These are phyloP conservation scores for Bruguiera gymnorhiza DNA, from an alignment of 345 rosid genomes.

Conservation along the genomic window DNA sequence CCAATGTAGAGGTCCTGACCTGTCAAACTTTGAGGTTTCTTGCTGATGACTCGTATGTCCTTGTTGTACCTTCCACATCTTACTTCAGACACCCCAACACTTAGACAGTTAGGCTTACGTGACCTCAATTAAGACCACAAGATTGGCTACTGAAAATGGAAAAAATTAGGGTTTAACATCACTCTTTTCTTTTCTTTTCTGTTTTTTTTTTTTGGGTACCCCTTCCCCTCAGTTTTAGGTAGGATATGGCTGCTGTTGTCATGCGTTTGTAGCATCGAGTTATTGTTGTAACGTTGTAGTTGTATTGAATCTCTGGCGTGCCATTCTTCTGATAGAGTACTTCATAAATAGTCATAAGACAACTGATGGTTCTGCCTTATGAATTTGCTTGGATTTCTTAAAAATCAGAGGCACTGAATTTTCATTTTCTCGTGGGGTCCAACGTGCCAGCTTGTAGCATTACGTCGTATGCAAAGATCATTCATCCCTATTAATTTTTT, in stretches of 20 bases:
- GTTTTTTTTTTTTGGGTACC: too few species aligned
- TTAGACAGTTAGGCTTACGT: slow-evolving; percentile 17
- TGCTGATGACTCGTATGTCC: slow-evolving; percentile 27
- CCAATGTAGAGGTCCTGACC: slow-evolving; percentile 49
- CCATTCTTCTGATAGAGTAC: slow-evolving; percentile 18
- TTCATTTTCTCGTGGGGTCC: too few species aligned
- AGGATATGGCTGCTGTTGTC: slow-evolving; percentile 24
- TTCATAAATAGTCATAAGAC: slow-evolving; percentile 19
- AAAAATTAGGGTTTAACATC: slow-evolving; percentile 20
- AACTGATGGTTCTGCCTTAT: slow-evolving; percentile 5
- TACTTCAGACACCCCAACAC: slow-evolving; percentile 8
- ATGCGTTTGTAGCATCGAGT: slow-evolving; percentile 22
- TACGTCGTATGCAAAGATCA: too few species aligned
- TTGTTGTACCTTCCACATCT: slow-evolving; percentile 17
- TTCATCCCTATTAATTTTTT: too few species aligned
- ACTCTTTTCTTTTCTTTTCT: neutral
- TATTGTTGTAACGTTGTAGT: slow-evolving; percentile 18
- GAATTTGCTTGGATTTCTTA: neutral
- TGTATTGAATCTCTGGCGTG: slow-evolving; percentile 26
- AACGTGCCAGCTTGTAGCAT: too few species aligned
- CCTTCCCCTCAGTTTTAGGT: slow-evolving; percentile 21
- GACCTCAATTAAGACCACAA: slow-evolving; percentile 9
- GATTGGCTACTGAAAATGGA: slow-evolving; percentile 15
- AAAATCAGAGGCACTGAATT: too few species aligned
- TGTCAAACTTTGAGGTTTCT: slow-evolving; percentile 50